Evolutionary conservation across 106 monocot genomes (phyloP), one percentile per base, ranked within the genome.

Genomic region (Apostasia shenzhenica): DNA sequence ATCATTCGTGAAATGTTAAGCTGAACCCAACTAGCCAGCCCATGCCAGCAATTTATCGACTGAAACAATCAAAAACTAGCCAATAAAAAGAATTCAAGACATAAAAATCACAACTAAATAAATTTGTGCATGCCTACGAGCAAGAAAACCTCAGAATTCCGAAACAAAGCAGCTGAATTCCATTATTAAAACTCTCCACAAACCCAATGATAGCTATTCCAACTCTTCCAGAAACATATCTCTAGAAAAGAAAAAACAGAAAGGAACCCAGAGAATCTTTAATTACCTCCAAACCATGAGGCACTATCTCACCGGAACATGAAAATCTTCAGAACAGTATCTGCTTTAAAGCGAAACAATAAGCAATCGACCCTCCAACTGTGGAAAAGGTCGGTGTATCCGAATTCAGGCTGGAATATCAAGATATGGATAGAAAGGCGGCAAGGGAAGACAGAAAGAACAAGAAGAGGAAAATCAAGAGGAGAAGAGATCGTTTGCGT

Each of bases 31-130:
- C 45, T 56, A 54, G 47, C 73, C 83, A 77, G 72, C 73, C 86
- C 89, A 89, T 93, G 63, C 73, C 86, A 88, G 71, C 66, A 70
- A 45, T 6, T 14, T 38, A 61, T 79, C 76, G 86, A 84, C 81
- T 74, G 75, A 65, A 73, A 14, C 42, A 40, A 9, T 1, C n/a
- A 63, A 63, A 26, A 65, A 48, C 4, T 26, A 14, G 8, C 1
- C n/a, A 12, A 8, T 48, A 45, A 65, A 14, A 2, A 49, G 45
- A 48, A 48, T 0, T 26, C 26, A 65, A 7, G 14, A 49, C 6
- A 63, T 13, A 45, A 9, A 45, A 45, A 1, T 3, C 45, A 44
- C 11, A 13, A 62, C 3, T 41, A 40, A 50, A n/a, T n/a, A 56
- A n/a, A 56, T 4, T 56, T 56, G 4, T 56, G 1, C n/a, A 56